phyloP scores from a whole-genome alignment of 306 rosid species.

The Albizia julibrissin region DNA sequence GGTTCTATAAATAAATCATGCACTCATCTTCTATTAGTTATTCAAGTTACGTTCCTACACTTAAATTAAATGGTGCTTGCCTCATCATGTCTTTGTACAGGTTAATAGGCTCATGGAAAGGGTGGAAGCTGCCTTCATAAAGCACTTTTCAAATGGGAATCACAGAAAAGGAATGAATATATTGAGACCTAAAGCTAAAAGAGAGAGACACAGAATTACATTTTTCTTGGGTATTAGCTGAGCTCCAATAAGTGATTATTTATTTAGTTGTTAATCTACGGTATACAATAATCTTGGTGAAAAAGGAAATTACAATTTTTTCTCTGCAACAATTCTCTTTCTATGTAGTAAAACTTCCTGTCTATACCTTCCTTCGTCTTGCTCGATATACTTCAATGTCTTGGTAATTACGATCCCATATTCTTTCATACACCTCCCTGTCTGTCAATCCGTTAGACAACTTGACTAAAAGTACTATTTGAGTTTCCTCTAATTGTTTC shows the following conservation, averaged over 20 bases:
- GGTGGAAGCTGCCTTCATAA: conserved; percentile 63
- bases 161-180: conserved; percentile 50
- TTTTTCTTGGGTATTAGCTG: conserved; percentile 49
- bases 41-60: neutral
- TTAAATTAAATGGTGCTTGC: neutral
- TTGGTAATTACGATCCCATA: neutral
- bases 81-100: conserved; percentile 38
- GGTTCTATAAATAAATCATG: conserved; percentile 38
- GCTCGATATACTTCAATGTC: neutral
- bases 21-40: conserved; percentile 14
- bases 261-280: neutral
- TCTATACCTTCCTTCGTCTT: neutral
- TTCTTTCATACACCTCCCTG: neutral
- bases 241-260: neutral
- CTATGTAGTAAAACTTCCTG: too few relatives aligned
- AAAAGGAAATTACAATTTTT: neutral
- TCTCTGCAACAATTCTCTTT: neutral
- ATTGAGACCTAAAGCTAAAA: conserved; percentile 53
- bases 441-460: neutral
- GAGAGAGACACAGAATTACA: conserved; percentile 55
- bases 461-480: neutral
- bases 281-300: neutral
- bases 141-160: conserved; percentile 60
- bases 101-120: conserved; percentile 64
- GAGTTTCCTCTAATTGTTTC: neutral